These are phyloP conservation scores for Talaromyces borbonicus DNA, from an alignment of 495 filamentous ascomycete genomes.

Conservation along the genomic window DNA sequence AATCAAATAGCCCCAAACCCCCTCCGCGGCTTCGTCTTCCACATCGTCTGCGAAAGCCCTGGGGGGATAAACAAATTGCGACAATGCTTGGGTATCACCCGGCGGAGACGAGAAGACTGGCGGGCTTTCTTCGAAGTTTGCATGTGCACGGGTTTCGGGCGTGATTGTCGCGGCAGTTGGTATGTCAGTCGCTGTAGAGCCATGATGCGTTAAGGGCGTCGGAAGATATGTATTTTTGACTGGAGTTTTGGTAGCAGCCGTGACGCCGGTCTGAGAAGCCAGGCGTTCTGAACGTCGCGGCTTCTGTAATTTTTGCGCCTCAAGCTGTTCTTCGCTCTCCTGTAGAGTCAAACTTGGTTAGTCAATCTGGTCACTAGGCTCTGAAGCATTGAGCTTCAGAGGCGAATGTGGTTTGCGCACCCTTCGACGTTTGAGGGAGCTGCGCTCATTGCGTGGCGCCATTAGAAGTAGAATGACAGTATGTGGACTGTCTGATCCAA, in stretches of 20 bases:
- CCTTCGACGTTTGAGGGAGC: slow-evolving; percentile 43
- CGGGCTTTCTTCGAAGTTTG: slow-evolving; percentile 46
- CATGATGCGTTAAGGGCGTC: slow-evolving; percentile 66
- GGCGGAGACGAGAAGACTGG: slow-evolving; percentile 62
- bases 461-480: slow-evolving; percentile 16
- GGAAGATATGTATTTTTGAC: slow-evolving; percentile 60
- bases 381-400: neutral
- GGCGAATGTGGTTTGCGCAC: slow-evolving; percentile 18
- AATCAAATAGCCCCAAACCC: slow-evolving; percentile 92
- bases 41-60: slow-evolving; percentile 70
- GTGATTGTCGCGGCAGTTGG: slow-evolving; percentile 65
- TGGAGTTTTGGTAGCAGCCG: slow-evolving; percentile 38
- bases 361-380: too few relatives aligned
- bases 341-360: slow-evolving; percentile 12
- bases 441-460: slow-evolving; percentile 40
- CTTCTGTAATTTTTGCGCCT: slow-evolving; percentile 38
- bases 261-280: slow-evolving; percentile 34
- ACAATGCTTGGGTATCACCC: slow-evolving; percentile 55
- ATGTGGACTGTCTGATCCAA: neutral
- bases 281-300: slow-evolving; percentile 43
- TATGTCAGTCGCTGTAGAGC: slow-evolving; percentile 51
- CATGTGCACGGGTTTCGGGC: slow-evolving; percentile 41
- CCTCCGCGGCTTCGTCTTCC: slow-evolving; percentile 68
- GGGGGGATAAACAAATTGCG: slow-evolving; percentile 71
- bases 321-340: slow-evolving; percentile 26